Percentiles rank a stretch among this genome's conserved stretches.
Conservation (phyloP, 139 green algal genomes). For the Diplosphaera chodatii region DNA sequence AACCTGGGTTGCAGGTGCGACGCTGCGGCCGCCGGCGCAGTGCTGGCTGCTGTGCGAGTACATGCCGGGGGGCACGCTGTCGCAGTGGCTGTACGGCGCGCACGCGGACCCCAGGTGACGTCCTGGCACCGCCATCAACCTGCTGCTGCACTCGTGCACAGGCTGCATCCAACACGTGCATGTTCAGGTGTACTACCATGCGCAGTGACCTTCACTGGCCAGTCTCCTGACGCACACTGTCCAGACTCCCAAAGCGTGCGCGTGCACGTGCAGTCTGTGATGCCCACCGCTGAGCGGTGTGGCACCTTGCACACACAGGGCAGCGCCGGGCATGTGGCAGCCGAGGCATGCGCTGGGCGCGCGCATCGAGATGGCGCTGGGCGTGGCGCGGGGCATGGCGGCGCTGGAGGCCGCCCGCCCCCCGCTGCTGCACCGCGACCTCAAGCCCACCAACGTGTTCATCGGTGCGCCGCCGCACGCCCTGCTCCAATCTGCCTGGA, state of each 20-base stretch:
- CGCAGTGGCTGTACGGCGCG: constrained; percentile 44
- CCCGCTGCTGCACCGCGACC: constrained; percentile 73
- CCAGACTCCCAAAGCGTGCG: no score
- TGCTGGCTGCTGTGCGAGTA: constrained; percentile 79
- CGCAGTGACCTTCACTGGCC: no score
- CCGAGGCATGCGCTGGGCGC: constrained; percentile 32
- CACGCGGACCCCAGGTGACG: background rate
- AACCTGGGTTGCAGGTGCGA: constrained; percentile 19
- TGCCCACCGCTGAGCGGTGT: no score
- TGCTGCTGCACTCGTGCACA: no score
- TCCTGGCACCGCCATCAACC: no score
- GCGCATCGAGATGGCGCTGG: constrained; percentile 47
- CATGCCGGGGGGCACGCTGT: constrained; percentile 65
- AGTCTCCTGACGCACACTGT: no score
- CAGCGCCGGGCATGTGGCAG: background rate
- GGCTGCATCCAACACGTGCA: no score
- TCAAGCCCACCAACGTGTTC: constrained; percentile 82
- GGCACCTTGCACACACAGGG: no score
- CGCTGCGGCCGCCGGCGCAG: constrained; percentile 35
- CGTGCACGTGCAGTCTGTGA: no score
- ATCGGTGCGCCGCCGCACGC: constrained; percentile 27
- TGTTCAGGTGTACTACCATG: no score
- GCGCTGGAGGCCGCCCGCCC: constrained; percentile 58
- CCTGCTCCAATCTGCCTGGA: background rate
- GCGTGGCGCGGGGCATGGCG: constrained; percentile 43